A percentile compares a stretch with the other conserved stretches of the same genome.
Conservation (phyloP, 1,284 basidiomycete species). For the Microbotryum intermedium region DNA sequence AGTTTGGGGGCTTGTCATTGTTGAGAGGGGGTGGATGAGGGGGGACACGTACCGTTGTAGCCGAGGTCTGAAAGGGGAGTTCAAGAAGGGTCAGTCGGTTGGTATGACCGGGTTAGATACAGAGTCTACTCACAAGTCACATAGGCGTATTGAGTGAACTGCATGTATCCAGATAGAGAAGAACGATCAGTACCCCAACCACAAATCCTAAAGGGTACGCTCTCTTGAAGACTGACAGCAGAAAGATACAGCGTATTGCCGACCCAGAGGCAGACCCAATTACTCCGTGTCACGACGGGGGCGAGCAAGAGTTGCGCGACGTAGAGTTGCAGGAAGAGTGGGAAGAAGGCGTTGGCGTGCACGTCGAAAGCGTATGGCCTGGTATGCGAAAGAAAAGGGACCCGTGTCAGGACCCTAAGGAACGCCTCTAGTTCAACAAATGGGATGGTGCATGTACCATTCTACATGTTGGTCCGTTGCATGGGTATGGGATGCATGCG, state of each 20-base stretch:
- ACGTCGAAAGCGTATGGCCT: conserved; percentile 89
- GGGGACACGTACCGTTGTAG: conserved; percentile 45
- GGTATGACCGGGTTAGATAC: no score
- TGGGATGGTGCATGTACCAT: conserved; percentile 24
- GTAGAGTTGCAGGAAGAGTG: conserved; percentile 77
- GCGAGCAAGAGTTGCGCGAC: conserved; percentile 74
- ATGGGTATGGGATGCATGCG: conserved; percentile 36
- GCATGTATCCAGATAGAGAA: conserved; percentile 39
- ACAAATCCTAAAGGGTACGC: neutral
- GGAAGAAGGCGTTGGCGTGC: conserved; percentile 90
- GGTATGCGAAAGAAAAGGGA: neutral
- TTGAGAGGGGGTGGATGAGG: neutral
- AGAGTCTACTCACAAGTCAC: conserved; percentile 51
- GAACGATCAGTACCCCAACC: neutral
- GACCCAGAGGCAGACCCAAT: conserved; percentile 85
- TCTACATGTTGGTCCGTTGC: conserved; percentile 38
- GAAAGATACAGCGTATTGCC: conserved; percentile 54
- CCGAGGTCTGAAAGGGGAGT: conserved; percentile 52
- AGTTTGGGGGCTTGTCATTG: neutral
- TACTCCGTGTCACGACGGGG: conserved; percentile 67
- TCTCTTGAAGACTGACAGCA: conserved; percentile 8
- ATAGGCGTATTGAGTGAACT: conserved; percentile 75
- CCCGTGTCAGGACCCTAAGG: neutral
- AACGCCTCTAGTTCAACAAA: no score
- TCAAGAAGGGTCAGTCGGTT: neutral